Conservation (phyloP, 2,329 filamentous ascomycete genomes). For the Myriangium duriaei region DNA sequence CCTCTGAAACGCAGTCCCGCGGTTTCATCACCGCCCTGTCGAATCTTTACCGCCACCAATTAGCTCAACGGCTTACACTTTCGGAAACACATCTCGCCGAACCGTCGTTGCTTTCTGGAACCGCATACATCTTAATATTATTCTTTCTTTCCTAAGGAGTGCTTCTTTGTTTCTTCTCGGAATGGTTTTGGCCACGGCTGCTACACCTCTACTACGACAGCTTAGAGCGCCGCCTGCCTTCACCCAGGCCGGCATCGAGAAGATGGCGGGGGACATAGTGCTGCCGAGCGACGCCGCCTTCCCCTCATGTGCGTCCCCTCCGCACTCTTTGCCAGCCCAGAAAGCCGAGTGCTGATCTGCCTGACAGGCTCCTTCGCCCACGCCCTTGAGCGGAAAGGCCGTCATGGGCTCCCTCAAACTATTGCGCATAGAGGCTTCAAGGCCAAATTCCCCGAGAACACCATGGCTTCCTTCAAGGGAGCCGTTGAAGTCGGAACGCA, state of each 20-base stretch:
- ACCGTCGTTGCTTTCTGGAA: not conserved
- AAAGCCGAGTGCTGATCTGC: slow-evolving; percentile 1
- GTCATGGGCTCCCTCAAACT: slow-evolving; percentile 43
- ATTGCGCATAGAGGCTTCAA: slow-evolving; percentile 75
- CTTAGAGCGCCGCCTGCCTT: slow-evolving; percentile 10
- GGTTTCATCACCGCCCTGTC: too few relatives aligned
- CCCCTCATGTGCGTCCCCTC: slow-evolving; percentile 8
- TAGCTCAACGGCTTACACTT: not conserved
- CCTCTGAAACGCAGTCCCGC: too few relatives aligned
- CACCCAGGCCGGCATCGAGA: slow-evolving; percentile 12
- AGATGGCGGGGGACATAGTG: slow-evolving; percentile 11
- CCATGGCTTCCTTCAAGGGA: slow-evolving; percentile 62
- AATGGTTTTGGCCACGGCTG: slow-evolving; percentile 5
- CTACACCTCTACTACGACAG: slow-evolving; percentile 5
- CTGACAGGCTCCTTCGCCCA: slow-evolving; percentile 8
- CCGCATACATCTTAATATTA: not conserved
- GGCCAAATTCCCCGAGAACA: slow-evolving; percentile 70
- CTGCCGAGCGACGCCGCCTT: slow-evolving; percentile 4
- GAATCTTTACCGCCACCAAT: not conserved
- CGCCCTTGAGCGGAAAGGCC: slow-evolving; percentile 3
- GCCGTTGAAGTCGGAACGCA: slow-evolving; percentile 64
- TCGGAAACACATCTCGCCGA: not conserved
- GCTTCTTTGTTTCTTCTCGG: not conserved
- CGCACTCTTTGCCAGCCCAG: not conserved
- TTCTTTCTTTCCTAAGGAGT: not conserved